Conservation (phyloP, 2,329 filamentous ascomycete species). For the Xylariaceae sp. region DNA sequence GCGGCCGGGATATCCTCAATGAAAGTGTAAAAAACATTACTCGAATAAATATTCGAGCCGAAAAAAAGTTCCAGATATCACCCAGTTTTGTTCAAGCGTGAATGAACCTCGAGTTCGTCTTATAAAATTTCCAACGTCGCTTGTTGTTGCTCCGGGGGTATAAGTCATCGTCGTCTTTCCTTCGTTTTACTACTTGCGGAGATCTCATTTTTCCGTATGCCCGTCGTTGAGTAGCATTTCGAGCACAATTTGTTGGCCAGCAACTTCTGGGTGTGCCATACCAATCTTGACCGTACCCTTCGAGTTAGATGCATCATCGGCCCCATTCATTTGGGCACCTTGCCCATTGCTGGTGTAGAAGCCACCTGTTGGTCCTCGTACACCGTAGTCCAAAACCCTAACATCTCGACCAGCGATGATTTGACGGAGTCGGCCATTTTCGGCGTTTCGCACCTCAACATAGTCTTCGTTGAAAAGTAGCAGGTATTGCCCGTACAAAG, state of each 20-base stretch:
- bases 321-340: slow-evolving; percentile 31
- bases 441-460: slow-evolving; percentile 92
- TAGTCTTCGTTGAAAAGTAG: slow-evolving; percentile 95
- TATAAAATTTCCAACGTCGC: too few species aligned
- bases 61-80: too few species aligned
- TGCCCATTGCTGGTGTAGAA: slow-evolving; percentile 31
- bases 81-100: too few species aligned
- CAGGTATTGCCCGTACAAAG: slow-evolving; percentile 87
- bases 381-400: slow-evolving; percentile 81
- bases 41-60: not conserved
- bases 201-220: slow-evolving; percentile 49
- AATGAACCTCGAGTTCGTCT: too few species aligned
- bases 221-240: slow-evolving; percentile 92
- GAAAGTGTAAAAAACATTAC: not conserved
- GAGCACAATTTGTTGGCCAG: slow-evolving; percentile 80
- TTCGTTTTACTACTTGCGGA: slow-evolving; percentile 6
- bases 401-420: slow-evolving; percentile 92
- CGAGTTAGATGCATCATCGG: slow-evolving; percentile 41
- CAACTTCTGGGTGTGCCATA: slow-evolving; percentile 88
- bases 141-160: too few species aligned
- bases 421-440: slow-evolving; percentile 89
- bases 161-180: not conserved
- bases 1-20: not conserved
- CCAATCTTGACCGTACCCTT: slow-evolving; percentile 86
- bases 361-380: slow-evolving; percentile 56